These are phyloP conservation scores for Fusarium secorum DNA, from an alignment of 2,329 filamentous ascomycete genomes.

Conservation along the genomic window DNA sequence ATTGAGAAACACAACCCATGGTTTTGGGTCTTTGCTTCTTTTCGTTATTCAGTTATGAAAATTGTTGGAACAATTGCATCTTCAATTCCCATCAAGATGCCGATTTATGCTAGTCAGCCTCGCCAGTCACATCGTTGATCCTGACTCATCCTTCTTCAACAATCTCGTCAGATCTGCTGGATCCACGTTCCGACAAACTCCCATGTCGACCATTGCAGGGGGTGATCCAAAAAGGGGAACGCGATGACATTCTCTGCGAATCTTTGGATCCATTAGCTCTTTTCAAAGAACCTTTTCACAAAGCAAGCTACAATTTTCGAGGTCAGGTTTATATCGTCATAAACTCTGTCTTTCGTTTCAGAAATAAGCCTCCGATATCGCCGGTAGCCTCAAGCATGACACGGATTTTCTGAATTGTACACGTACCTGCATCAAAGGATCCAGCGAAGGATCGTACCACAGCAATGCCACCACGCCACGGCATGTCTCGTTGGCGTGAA, in stretches of 20 bases:
- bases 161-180: not conserved
- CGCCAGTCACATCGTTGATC: not conserved
- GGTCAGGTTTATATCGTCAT: not conserved
- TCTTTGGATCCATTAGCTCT: not conserved
- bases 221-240: conserved; percentile 19
- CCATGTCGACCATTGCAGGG: not conserved
- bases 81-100: not conserved
- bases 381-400: not conserved
- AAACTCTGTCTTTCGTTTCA: not conserved
- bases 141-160: conserved; percentile 9
- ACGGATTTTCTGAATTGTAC: not conserved
- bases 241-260: conserved; percentile 22
- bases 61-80: not conserved
- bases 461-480: conserved; percentile 19
- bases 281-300: not conserved
- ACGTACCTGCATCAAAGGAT: conserved; percentile 8
- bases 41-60: not conserved
- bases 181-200: conserved; percentile 2
- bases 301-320: conserved; percentile 4
- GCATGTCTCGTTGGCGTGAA: conserved; percentile 17
- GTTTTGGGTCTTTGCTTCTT: not conserved
- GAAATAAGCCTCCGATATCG: not conserved
- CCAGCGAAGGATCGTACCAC: conserved; percentile 29
- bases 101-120: conserved; percentile 8
- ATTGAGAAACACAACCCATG: not conserved